Evolutionary conservation across 2,329 filamentous ascomycete species (phyloP).

Genomic region (Claviceps quebecensis): DNA sequence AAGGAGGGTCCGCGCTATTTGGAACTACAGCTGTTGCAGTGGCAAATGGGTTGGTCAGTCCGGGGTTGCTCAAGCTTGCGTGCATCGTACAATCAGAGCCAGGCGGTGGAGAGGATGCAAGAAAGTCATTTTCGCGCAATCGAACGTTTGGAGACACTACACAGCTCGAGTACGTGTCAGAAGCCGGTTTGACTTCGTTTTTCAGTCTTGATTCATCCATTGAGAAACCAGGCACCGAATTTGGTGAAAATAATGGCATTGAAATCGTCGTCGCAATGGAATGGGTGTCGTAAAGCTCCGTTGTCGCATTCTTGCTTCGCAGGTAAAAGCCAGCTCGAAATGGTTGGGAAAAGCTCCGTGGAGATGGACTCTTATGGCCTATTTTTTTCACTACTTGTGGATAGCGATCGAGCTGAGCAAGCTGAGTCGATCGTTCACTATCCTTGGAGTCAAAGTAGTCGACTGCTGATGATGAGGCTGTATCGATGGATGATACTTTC

Average conservation of each 20-base stretch:
- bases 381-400: slow-evolving; percentile 66
- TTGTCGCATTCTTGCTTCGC: slow-evolving; percentile 18
- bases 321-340: slow-evolving; percentile 44
- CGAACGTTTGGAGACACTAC: slow-evolving; percentile 17
- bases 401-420: slow-evolving; percentile 74
- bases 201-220: slow-evolving; percentile 22
- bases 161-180: slow-evolving; percentile 17
- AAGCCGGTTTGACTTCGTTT: slow-evolving; percentile 17
- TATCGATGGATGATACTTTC: background rate
- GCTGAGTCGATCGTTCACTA: slow-evolving; percentile 34
- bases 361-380: slow-evolving; percentile 50
- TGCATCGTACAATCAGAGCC: slow-evolving; percentile 46
- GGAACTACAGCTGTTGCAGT: slow-evolving; percentile 55
- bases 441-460: slow-evolving; percentile 1
- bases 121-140: slow-evolving; percentile 44
- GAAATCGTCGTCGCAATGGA: slow-evolving; percentile 37
- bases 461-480: background rate
- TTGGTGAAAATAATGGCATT: slow-evolving; percentile 26
- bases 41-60: slow-evolving; percentile 37
- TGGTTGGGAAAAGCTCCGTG: slow-evolving; percentile 74
- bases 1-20: slow-evolving; percentile 43
- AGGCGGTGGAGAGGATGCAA: slow-evolving; percentile 48
- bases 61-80: slow-evolving; percentile 51
- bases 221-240: slow-evolving; percentile 22
- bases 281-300: slow-evolving; percentile 13